Conservation (phyloP, 768 basidiomycete species). For the Pulveroboletus sp. region DNA sequence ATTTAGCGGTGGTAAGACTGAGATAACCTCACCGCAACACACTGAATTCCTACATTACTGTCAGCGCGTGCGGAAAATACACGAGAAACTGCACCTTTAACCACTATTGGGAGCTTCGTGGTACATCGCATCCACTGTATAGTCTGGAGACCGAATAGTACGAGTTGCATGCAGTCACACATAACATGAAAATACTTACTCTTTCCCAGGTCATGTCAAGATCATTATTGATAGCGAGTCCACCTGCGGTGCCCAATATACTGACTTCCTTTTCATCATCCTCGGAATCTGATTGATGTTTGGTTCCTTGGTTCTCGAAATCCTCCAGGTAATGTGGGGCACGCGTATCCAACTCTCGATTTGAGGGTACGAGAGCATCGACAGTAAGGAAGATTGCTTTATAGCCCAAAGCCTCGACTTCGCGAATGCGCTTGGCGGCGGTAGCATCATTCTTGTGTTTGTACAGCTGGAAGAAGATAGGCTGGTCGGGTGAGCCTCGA, state of each 20-base stretch:
- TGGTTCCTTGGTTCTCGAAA: constrained; percentile 39
- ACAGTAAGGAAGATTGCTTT: constrained; percentile 91
- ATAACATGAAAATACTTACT: constrained; percentile 31
- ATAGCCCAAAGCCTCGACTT: constrained; percentile 70
- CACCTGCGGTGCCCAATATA: constrained; percentile 62
- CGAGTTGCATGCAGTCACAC: background rate
- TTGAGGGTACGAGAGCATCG: constrained; percentile 79
- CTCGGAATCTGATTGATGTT: constrained; percentile 21
- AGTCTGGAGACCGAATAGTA: constrained; percentile 39
- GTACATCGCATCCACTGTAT: constrained; percentile 73
- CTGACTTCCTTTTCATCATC: constrained; percentile 34
- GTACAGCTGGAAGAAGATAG: constrained; percentile 82
- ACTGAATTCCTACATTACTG: constrained; percentile 55
- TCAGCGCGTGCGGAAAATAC: constrained; percentile 5
- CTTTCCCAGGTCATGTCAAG: constrained; percentile 74
- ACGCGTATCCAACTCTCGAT: constrained; percentile 71
- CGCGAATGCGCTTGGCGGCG: constrained; percentile 65
- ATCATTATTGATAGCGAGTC: constrained; percentile 61
- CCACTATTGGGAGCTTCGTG: constrained; percentile 64
- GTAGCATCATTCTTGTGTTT: constrained; percentile 64
- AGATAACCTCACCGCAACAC: constrained; percentile 47
- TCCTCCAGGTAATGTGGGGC: constrained; percentile 56
- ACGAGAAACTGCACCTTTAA: constrained; percentile 51
- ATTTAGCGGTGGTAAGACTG: too few species aligned
- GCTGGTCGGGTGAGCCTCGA: constrained; percentile 48